phyloP scores from a whole-genome alignment of 768 basidiomycete species.

The Pholiota conissans region DNA sequence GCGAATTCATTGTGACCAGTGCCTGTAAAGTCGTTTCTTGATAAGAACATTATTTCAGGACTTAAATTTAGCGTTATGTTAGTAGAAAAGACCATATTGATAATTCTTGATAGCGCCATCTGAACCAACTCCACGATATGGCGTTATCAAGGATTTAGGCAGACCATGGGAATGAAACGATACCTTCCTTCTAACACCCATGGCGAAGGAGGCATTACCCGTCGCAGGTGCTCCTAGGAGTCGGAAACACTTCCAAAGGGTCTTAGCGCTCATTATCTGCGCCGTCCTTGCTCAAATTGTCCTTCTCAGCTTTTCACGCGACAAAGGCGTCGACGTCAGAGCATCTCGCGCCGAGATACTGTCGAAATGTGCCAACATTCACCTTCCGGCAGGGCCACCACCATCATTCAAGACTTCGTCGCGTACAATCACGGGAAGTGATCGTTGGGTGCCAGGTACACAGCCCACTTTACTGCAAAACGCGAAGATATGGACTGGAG shows the following conservation, averaged over 20 bases:
- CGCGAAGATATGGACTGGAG: constrained; percentile 80
- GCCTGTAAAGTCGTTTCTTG: no score
- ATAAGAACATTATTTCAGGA: no score
- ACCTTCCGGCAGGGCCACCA: constrained; percentile 25
- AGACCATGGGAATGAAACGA: neutral
- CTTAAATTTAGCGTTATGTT: no score
- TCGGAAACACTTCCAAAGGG: neutral
- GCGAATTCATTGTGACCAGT: no score
- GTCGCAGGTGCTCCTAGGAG: neutral
- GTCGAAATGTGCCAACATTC: constrained; percentile 18
- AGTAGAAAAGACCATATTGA: no score
- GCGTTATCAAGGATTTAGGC: neutral
- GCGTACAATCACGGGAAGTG: constrained; percentile 34
- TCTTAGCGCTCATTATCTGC: neutral
- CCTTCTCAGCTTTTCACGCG: neutral
- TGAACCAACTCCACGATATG: neutral
- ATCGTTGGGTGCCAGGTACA: constrained; percentile 58
- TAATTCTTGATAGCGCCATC: no score
- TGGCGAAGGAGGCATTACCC: neutral
- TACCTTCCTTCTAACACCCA: neutral
- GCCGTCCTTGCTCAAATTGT: neutral
- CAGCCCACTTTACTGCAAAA: constrained; percentile 57
- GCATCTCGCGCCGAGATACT: constrained; percentile 9
- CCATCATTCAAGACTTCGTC: constrained; percentile 15
- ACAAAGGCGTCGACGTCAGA: neutral